phyloP scores from a whole-genome alignment of 495 filamentous ascomycete genomes.

The Podospora conica region DNA sequence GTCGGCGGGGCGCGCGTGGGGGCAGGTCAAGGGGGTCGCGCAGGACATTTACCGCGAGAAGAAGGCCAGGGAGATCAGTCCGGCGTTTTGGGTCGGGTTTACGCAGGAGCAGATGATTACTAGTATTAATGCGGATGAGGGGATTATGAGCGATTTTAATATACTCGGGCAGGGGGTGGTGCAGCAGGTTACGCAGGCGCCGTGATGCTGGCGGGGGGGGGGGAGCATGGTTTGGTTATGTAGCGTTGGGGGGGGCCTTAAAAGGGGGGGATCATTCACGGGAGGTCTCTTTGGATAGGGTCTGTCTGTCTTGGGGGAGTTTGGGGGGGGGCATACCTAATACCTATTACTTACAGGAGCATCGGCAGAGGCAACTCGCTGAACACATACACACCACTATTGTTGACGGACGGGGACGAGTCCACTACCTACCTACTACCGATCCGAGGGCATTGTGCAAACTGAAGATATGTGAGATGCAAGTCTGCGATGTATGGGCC shows the following conservation, averaged over 20 bases:
- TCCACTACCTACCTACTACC: too few species aligned
- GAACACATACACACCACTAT: neutral
- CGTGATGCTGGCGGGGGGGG: neutral
- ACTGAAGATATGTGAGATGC: neutral
- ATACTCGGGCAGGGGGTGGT: conserved; percentile 13
- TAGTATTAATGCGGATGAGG: conserved; percentile 47
- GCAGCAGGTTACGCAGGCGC: conserved; percentile 8
- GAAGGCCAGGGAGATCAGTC: conserved; percentile 47
- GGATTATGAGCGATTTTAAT: conserved; percentile 49
- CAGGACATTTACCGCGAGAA: conserved; percentile 56
- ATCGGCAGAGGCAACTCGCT: neutral
- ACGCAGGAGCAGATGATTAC: conserved; percentile 51
- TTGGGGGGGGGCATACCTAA: neutral
- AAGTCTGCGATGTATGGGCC: too few species aligned
- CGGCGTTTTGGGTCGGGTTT: conserved; percentile 47
- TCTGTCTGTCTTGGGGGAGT: too few species aligned
- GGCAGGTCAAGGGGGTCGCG: conserved; percentile 67
- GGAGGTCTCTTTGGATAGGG: neutral
- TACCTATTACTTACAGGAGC: neutral
- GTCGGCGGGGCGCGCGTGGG: conserved; percentile 63
- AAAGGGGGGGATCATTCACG: neutral
- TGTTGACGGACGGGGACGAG: neutral
- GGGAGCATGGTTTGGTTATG: neutral
- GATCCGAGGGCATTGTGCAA: too few species aligned
- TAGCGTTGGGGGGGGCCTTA: neutral